Evolutionary conservation across 192 early-diverging fungal species (phyloP).

Genomic region (Funneliformis mosseae): DNA sequence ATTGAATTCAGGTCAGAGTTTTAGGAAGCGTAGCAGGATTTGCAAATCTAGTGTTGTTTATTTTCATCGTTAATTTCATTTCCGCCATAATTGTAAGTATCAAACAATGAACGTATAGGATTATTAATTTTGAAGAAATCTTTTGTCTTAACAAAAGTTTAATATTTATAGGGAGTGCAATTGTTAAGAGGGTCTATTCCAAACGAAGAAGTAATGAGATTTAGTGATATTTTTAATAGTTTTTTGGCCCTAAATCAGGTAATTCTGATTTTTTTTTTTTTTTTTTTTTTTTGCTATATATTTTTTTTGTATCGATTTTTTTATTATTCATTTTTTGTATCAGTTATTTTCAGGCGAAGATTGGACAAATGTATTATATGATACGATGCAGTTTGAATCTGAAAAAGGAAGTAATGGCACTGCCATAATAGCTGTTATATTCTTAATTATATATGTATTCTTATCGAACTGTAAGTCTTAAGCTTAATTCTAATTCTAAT

Average conservation of each 20-base stretch:
- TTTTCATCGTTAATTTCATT: conserved; percentile 51
- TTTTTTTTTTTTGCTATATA: not conserved
- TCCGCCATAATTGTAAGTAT: conserved; percentile 55
- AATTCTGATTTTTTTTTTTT: not conserved
- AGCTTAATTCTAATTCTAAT: not conserved
- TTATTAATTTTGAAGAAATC: not conserved
- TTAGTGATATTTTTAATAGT: conserved; percentile 56
- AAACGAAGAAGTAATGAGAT: conserved; percentile 37
- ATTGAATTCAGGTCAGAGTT: conserved; percentile 45
- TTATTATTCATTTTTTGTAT: conserved; percentile 4
- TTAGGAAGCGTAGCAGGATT: conserved; percentile 61
- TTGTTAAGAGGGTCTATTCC: conserved; percentile 42
- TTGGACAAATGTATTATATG: conserved; percentile 61
- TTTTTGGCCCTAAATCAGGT: conserved; percentile 60
- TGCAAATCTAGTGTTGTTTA: conserved; percentile 61
- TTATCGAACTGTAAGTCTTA: conserved; percentile 60
- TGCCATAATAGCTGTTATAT: conserved; percentile 48
- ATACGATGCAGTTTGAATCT: conserved; percentile 46
- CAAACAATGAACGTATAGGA: not conserved
- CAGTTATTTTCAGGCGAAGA: conserved; percentile 65
- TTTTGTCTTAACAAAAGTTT: not conserved
- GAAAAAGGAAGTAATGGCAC: conserved; percentile 29
- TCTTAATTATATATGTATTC: conserved; percentile 54
- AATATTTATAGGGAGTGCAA: conserved; percentile 43
- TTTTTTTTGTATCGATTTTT: not conserved